phyloP scores from a whole-genome alignment of 1,284 basidiomycete species.

The Mycena citricolor region DNA sequence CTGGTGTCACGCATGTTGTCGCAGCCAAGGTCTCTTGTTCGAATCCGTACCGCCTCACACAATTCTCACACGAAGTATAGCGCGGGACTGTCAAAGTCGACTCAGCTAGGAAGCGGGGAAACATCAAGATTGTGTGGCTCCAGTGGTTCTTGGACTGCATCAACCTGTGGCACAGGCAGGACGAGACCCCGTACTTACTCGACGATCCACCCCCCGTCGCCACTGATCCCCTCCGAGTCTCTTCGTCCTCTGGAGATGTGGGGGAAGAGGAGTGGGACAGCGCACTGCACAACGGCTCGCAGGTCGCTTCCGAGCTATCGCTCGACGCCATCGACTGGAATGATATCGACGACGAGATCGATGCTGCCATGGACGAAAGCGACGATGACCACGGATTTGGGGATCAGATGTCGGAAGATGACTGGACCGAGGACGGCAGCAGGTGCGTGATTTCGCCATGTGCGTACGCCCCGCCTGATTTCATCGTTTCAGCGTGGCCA shows the following conservation, averaged over 20 bases:
- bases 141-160: conserved; percentile 88
- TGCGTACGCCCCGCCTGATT: conserved; percentile 5
- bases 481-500: conserved; percentile 18
- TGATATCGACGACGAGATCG: conserved; percentile 83
- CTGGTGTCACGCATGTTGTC: conserved; percentile 86
- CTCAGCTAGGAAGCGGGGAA: conserved; percentile 65
- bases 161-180: conserved; percentile 75
- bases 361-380: conserved; percentile 80
- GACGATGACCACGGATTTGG: conserved; percentile 55
- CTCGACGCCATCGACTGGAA: conserved; percentile 70
- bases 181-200: conserved; percentile 71
- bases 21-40: conserved; percentile 74
- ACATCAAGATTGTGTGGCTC: conserved; percentile 82
- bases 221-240: conserved; percentile 9
- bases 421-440: conserved; percentile 47
- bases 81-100: conserved; percentile 91
- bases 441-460: conserved; percentile 30
- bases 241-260: conserved; percentile 10
- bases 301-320: conserved; percentile 39
- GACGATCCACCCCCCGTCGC: conserved; percentile 36
- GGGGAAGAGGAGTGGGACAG: conserved; percentile 30
- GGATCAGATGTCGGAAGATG: conserved; percentile 45
- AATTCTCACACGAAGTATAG: conserved; percentile 36
- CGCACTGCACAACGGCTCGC: conserved; percentile 26
- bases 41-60: conserved; percentile 10